phyloP scores from a whole-genome alignment of 257 asterid genomes.

The Rehmannia glutinosa region DNA sequence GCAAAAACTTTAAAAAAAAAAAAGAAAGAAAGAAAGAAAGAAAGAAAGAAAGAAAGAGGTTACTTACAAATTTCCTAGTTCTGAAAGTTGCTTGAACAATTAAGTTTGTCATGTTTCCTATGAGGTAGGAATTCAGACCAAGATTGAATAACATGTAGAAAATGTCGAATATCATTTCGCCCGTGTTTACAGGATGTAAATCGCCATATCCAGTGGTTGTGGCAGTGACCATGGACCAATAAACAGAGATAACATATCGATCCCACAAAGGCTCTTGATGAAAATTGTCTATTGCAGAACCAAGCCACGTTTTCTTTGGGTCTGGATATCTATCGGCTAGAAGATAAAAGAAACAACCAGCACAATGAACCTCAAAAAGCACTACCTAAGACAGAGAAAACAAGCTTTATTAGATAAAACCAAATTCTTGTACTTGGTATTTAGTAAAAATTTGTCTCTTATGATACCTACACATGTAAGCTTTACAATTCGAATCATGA shows the following conservation, averaged over 20 bases:
- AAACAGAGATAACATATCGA: constrained; percentile 46
- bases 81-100: constrained; percentile 73
- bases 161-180: constrained; percentile 56
- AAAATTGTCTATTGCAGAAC: constrained; percentile 20
- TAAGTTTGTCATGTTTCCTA: constrained; percentile 89
- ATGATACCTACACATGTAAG: constrained; percentile 55
- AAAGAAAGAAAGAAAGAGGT: neutral
- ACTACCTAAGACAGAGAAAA: constrained; percentile 46
- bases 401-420: constrained; percentile 8
- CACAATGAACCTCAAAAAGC: constrained; percentile 63
- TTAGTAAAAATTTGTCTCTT: neutral
- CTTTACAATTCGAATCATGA: constrained; percentile 54
- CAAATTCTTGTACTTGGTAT: neutral
- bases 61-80: constrained; percentile 75
- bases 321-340: constrained; percentile 42
- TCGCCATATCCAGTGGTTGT: constrained; percentile 81
- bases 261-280: constrained; percentile 25
- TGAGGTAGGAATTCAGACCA: constrained; percentile 62
- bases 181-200: constrained; percentile 53
- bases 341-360: constrained; percentile 56
- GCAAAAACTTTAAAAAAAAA: neutral
- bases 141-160: constrained; percentile 63
- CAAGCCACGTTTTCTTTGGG: constrained; percentile 58
- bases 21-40: too few species aligned
- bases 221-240: constrained; percentile 69